Conservation (phyloP, 495 filamentous ascomycete genomes). For the Aspergillus ellipticus region DNA sequence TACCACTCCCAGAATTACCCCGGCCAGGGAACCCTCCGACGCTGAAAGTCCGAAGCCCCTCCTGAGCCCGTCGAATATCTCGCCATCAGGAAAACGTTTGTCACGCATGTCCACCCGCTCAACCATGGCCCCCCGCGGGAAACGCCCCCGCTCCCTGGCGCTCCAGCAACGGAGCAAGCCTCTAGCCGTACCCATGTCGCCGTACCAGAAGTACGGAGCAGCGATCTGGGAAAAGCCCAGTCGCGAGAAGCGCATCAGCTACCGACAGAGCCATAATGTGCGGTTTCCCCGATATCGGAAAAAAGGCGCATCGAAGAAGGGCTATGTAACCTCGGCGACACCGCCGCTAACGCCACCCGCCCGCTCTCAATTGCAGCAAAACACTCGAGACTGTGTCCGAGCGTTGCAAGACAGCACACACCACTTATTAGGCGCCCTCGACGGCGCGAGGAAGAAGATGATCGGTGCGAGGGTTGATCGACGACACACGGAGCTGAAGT, state of each 20-base stretch:
- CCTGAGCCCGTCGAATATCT: conserved; percentile 13
- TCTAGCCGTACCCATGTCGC: conserved; percentile 31
- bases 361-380: conserved; percentile 25
- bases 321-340: conserved; percentile 13
- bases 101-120: conserved; percentile 22
- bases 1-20: neutral
- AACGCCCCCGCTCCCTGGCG: neutral
- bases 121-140: conserved; percentile 15
- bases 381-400: conserved; percentile 26
- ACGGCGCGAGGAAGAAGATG: conserved; percentile 33
- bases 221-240: conserved; percentile 36
- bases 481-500: conserved; percentile 38
- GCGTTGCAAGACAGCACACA: conserved; percentile 30
- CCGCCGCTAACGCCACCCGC: conserved; percentile 19
- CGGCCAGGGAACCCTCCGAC: conserved; percentile 14
- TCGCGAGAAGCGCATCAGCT: conserved; percentile 29
- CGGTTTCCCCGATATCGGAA: conserved; percentile 23
- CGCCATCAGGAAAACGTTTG: conserved; percentile 16
- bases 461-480: conserved; percentile 30
- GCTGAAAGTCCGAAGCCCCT: conserved; percentile 13
- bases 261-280: conserved; percentile 16
- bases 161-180: conserved; percentile 21
- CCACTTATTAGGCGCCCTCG: conserved; percentile 27
- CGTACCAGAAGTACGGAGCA: conserved; percentile 37
- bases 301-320: conserved; percentile 1